Base-by-base conservation (phyloP, 1,284 basidiomycete species). In the Trametes versicolor region DNA sequence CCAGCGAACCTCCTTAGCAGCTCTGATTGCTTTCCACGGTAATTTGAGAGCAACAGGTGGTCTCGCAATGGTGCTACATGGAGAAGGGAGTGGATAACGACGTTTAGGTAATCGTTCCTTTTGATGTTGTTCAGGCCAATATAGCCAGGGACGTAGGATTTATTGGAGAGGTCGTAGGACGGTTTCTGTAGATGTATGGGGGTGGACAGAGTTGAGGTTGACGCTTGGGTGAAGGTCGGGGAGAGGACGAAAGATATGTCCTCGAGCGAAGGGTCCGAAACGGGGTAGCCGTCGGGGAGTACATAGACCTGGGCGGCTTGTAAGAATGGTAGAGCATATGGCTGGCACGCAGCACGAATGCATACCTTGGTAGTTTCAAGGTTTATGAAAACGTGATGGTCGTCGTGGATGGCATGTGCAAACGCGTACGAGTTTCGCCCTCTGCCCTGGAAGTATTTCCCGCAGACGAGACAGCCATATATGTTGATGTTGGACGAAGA, bases 101-200 rank as follows among this genome's bases (percentile, higher is more conserved):
- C 97, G 77, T 99, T 99, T 87, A 98, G 92, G 76, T 98, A 96
- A 76, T 99, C 97, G 77, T 98, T 98, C 70, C 88, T 85, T 77
- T 97, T 97, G 81, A 99, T 97, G 76, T 99, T 96, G 83, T 99
- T 99, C 53, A 99, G 83, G 49, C 98, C 98, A 71, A 99, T 89
- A 78, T 95, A 99, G 3, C 98, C 98, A 43, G 97, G 94, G 53
- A 93, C 81, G 79, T 99, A 99, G 27, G 93, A 84, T 67, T 90
- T 90, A 37, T 88, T 88, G 5, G 85, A 77, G 52, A 99, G 86
- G 73, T 98, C 97, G 74, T 94, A 97, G 2, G 93, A 93, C 37
- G 90, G 86, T 71, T 87, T 89, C 7, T 84, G 79, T n/a, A 94
- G 81, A 73, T 91, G 86, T 4, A 84, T 73, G 66, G 88, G 77